Evolutionary conservation across 495 filamentous ascomycete genomes (phyloP), one percentile per base, ranked within the genome.

Genomic region (Lepraria neglecta): DNA sequence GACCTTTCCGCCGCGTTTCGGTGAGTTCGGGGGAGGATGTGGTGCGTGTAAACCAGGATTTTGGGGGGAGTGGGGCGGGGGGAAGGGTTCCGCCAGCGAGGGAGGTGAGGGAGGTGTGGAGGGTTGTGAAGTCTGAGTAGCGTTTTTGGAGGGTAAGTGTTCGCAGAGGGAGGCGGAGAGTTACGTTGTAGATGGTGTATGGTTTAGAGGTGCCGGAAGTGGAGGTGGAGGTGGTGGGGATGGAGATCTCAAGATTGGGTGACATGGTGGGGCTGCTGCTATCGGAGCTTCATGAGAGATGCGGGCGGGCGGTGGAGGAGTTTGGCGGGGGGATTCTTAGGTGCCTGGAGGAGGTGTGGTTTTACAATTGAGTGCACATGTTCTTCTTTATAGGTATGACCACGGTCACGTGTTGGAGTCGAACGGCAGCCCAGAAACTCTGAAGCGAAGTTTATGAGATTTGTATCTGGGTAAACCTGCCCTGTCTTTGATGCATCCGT

Each of bases 101-200:
- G 60, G 80, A 74, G 66, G 77, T 77, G 10, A 98, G 83, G 28
- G 81, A 66, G n/a, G 71, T 67, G 77, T 98, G 85, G 60, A 98
- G 86, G 62, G 82, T 71, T 51, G 78, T 75, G 75, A 98, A 97
- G 72, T 97, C 95, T 58, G 87, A 92, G 82, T 97, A 98, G 67
- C 94, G 91, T 75, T 97, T 97, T 64, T 87, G 84, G 63, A 96
- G 79, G 69, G 86, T 87, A 71, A 90, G 90, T 57, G 89, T 90
- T 62, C 90, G 88, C 56, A 98, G 84, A 10, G 94, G 91, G 4
- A 92, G 85, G 61, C 89, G 87, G 65, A 97, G 79, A 40, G 84
- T 86, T 72, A 97, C 91, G 78, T 94, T 90, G 80, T 97, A 98
- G 74, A 89, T 75, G 1, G 94, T 97, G 78, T 87, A 90, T 1